Evolutionary conservation across 257 asterid genomes (phyloP).

Genomic region (Ilex aquifolium): DNA sequence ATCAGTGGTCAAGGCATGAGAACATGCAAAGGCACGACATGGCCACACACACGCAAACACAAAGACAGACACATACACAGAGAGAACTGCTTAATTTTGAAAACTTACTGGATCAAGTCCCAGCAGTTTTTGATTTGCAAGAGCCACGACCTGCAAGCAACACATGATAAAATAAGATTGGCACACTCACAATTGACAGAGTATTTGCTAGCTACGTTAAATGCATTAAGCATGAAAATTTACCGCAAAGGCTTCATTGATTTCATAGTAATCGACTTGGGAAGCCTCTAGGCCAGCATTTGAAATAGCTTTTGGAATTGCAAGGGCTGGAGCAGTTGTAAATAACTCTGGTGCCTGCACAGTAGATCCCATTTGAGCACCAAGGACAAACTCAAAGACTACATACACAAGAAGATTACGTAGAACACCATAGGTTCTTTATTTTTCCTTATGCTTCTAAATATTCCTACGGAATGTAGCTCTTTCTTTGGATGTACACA

Average conservation of each 20-base stretch:
- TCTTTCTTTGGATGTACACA: not conserved
- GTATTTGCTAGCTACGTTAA: conserved; percentile 4
- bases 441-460: too few relatives aligned
- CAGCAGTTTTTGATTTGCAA: conserved; percentile 90
- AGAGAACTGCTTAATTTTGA: not conserved
- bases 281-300: conserved; percentile 83
- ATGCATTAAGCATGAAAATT: conserved; percentile 14
- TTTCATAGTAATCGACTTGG: conserved; percentile 82
- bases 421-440: not conserved
- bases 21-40: too few relatives aligned
- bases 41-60: too few relatives aligned
- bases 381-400: not conserved
- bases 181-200: not conserved
- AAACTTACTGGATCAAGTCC: conserved; percentile 65
- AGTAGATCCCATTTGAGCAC: conserved; percentile 10
- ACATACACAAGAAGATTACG: not conserved
- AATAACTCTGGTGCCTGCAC: conserved; percentile 92
- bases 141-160: conserved; percentile 83
- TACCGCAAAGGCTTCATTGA: conserved; percentile 97
- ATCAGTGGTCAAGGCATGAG: too few relatives aligned
- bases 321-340: conserved; percentile 92
- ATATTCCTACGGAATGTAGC: not conserved
- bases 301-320: conserved; percentile 89
- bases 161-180: conserved; percentile 8
- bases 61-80: too few relatives aligned